Conservation (phyloP, 306 rosid species). For the Ormosia semicastrata region DNA sequence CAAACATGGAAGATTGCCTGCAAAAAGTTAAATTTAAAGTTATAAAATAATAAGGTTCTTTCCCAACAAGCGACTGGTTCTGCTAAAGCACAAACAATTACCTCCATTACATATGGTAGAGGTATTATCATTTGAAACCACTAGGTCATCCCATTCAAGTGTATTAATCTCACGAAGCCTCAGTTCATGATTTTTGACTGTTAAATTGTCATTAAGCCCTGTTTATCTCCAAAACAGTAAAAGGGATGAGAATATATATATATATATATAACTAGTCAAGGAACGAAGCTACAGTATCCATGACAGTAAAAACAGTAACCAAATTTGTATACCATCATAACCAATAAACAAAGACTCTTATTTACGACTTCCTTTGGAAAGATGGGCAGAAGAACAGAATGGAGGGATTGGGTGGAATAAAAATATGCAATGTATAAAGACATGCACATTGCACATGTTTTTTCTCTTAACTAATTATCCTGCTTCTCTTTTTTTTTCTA, state of each 20-base stretch:
- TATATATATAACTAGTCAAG: constrained; percentile 13
- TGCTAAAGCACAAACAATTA: constrained; percentile 44
- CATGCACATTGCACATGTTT: background rate
- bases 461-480: background rate
- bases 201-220: constrained; percentile 48
- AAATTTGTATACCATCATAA: background rate
- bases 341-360: background rate
- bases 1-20: constrained; percentile 48
- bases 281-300: constrained; percentile 14
- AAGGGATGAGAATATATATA: constrained; percentile 29
- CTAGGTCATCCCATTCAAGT: constrained; percentile 96
- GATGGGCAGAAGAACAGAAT: background rate
- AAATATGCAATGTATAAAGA: background rate
- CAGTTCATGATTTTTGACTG: constrained; percentile 52
- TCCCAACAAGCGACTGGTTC: constrained; percentile 25
- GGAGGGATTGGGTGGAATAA: background rate
- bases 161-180: constrained; percentile 89
- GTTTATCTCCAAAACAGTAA: constrained; percentile 36
- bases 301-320: background rate
- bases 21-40: constrained; percentile 10
- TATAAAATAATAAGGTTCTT: constrained; percentile 19
- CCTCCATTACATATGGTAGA: constrained; percentile 50
- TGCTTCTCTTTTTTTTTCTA: background rate
- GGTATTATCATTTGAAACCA: constrained; percentile 49
- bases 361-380: constrained; percentile 16